Base-by-base conservation (phyloP, 2,329 filamentous ascomycete species). In the Lasiodiplodia gonubiensis region DNA sequence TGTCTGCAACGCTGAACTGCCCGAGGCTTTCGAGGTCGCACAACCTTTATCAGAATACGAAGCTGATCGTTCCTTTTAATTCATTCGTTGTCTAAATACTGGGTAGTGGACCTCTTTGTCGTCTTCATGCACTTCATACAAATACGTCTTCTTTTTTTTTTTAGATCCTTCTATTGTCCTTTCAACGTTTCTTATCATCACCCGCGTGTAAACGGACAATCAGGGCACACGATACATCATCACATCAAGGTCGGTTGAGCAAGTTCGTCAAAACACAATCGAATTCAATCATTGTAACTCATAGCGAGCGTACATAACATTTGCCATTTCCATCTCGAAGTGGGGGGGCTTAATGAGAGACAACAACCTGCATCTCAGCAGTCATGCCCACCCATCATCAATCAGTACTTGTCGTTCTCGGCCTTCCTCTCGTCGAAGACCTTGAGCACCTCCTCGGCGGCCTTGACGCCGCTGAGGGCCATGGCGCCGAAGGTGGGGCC, bases 401-500 rank as follows among this genome's bases (percentile, higher is more conserved):
- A 16, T 65, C 37, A 46, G 51, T 25, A 25, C 25, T 51, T 80
- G n/a, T 85, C 86, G 74, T 93, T 93, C 85, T 95, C 87, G 74
- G 86, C 86, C 86, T 92, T 90, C 73, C 93, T 89, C 72, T 88
- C 80, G 46, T 95, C 92, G 72, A 92, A 93, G 67, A 96, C 86
- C 71, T 85, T 87, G 71, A 96, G 82, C 0, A 90, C 91, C 80
- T 94, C 93, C 82, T 97, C 93, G 11, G 93, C 93, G 74, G 93
- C 93, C 86, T 96, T 97, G 75, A 97, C 91, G 72, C 93, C 93
- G 67, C 87, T 90, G 48, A 97, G 85, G 23, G 87, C 92, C 93
- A 97, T 97, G 64, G 93, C 93, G 67, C 92, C 92, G 77, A 95
- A 95, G 1, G 92, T 94, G 48, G 92, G 92, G 2, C 90, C 94